Evolutionary conservation across 768 basidiomycete species (phyloP).

Genomic region (Suillus brevipes): DNA sequence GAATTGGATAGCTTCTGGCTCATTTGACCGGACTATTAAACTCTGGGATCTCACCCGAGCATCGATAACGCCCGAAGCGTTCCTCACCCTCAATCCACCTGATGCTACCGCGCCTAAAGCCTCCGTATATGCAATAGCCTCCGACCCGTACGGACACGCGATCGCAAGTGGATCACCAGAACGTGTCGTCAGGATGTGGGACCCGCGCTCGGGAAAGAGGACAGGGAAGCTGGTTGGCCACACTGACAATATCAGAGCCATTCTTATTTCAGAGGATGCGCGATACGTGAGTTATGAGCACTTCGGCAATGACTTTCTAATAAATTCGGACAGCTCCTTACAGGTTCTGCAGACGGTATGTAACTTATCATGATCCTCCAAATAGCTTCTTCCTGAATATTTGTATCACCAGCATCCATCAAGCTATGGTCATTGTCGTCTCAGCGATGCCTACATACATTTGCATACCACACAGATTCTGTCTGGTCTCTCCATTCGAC

Average conservation of each 20-base stretch:
- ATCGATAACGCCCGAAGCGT: conserved; percentile 43
- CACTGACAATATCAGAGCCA: conserved; percentile 93
- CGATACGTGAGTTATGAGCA: conserved; percentile 67
- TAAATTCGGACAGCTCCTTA: conserved; percentile 55
- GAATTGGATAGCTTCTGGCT: conserved; percentile 90
- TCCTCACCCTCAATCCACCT: conserved; percentile 66
- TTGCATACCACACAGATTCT: conserved; percentile 91
- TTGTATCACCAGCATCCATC: conserved; percentile 56
- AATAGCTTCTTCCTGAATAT: conserved; percentile 13
- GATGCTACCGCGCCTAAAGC: conserved; percentile 67
- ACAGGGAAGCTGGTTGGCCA: conserved; percentile 90
- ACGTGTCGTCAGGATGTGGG: conserved; percentile 89
- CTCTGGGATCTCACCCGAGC: conserved; percentile 81
- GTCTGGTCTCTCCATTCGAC: conserved; percentile 92
- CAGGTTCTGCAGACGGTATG: conserved; percentile 76
- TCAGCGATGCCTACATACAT: conserved; percentile 92
- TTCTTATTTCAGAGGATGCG: conserved; percentile 87
- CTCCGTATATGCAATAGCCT: conserved; percentile 76
- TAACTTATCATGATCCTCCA: background rate
- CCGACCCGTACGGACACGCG: conserved; percentile 75
- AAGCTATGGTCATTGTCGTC: conserved; percentile 93
- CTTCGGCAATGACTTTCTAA: background rate
- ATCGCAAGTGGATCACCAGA: conserved; percentile 93
- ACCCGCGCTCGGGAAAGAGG: conserved; percentile 82
- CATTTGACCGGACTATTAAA: conserved; percentile 92